Evolutionary conservation across 75 land plant species (phyloP), one percentile per base, ranked within the genome.

Genomic region (Cunninghamia lanceolata): DNA sequence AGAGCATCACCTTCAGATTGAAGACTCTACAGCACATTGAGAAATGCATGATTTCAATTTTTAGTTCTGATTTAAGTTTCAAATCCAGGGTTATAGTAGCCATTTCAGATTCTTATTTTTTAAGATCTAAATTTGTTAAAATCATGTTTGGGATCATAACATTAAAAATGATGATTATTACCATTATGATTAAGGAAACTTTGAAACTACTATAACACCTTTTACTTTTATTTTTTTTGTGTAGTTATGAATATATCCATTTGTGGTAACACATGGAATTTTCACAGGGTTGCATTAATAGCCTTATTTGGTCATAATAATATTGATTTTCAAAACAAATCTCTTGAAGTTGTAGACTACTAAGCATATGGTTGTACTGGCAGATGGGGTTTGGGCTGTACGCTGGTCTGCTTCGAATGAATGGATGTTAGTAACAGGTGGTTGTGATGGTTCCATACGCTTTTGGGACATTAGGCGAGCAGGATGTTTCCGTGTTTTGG

Each of bases 381-480:
- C 93, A 98, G 99, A 96, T 90, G 96, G 97, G 84, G 90, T 98
- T 53, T 95, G 94, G 99, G 86, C 92, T 52, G 83, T 98, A 74
- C 94, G 93, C 86, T 98, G 99, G 99, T 96, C 99, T 56, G 91
- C 91, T n/a, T 90, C 94, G 14, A 96, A 93, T 87, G 99, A 98
- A 91, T 98, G 95, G 95, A 89, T 96, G 42, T 86, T 98, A 80
- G 78, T 93, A 36, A 93, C 93, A 47, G 99, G 99, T n/a, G 99
- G 99, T 75, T 95, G 96, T 91, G 99, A 98, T 91, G 99, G 99
- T 85, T 96, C 99, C 28, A 98, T 98, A 85, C 98, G 99, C 6
- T 96, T 98, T 86, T 98, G 99, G 99, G 99, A 98, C 81, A 98
- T 98, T 7, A 88, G 99, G 83, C 90, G 96, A 36, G 99, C 99